Base-by-base conservation (phyloP, 2,329 filamentous ascomycete genomes). In the Juglanconis oblonga region DNA sequence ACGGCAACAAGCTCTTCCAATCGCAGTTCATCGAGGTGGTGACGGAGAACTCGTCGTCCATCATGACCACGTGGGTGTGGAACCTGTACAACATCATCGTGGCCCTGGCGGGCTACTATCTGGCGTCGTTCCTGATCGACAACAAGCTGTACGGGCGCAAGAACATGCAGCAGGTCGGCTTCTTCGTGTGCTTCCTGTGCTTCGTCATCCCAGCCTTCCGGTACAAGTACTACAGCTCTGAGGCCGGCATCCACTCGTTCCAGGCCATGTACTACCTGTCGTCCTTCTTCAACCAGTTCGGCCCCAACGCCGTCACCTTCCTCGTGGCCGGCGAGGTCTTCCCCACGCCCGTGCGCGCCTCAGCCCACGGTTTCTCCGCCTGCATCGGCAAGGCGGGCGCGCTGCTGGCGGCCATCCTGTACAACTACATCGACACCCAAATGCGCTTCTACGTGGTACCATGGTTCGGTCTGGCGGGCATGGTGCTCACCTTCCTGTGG, bases 211-310 rank as follows among this genome's bases (percentile, higher is more conserved):
- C 94, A 1, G 93, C 89, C 50, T 97, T 97, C 83, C 81, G 91
- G 71, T 97, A 88, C 79, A 73, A 90, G 0, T 92, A 95, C 84
- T 97, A 92, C 80, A 92, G 85, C 24, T 81, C 80, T 53, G 78
- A 82, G 1, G 79, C 80, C 5, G 86, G 91, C 68, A 89, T 97
- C 73, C 87, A 91, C 70, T 80, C 83, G n/a, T 98, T 98, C 87
- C 93, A 97, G 80, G 87, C 93, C 72, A 97, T 98, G 92, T 97
- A 97, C 83, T 97, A 97, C 79, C 75, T 98, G 67, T 96, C 92
- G 7, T 96, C 91, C 31, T 98, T 98, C 82, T 98, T 98, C 87
- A 97, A 97, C 83, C 94, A 98, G 74, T 98, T 98, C 71, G 94
- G 94, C 11, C 94, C 94, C 76, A 98, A 98, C 83, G 89, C 87